A percentile compares a stretch with the other conserved stretches of the same genome.
Conservation (phyloP, 2,329 filamentous ascomycete genomes). For the Talaromyces albobiverticillius region DNA sequence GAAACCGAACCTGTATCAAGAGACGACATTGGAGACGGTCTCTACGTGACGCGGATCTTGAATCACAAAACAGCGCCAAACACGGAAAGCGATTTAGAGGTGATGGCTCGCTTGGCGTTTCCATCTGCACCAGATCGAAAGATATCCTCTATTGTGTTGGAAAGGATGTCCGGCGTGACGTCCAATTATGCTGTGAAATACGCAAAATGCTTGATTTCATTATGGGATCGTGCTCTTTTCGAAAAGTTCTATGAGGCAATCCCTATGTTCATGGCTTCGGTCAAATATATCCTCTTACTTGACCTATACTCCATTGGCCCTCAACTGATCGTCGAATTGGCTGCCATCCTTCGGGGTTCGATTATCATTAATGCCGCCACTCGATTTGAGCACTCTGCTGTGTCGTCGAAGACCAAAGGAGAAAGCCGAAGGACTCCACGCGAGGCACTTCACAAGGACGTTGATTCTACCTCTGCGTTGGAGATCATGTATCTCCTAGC, state of each 20-base stretch:
- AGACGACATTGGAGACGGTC: conserved; percentile 26
- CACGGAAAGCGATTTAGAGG: conserved; percentile 53
- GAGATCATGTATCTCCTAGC: conserved; percentile 54
- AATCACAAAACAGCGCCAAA: conserved; percentile 52
- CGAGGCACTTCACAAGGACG: conserved; percentile 43
- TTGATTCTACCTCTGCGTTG: conserved; percentile 55
- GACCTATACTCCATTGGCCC: conserved; percentile 35
- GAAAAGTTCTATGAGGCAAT: conserved; percentile 51
- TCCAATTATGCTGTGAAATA: conserved; percentile 49
- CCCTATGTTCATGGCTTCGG: conserved; percentile 40
- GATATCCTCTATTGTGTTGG: conserved; percentile 55
- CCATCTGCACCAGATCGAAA: conserved; percentile 50
- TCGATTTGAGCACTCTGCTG: conserved; percentile 45
- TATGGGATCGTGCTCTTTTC: conserved; percentile 57
- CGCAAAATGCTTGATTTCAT: conserved; percentile 47
- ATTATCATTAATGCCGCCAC: conserved; percentile 57
- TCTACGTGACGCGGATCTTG: conserved; percentile 54
- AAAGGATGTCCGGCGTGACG: conserved; percentile 45
- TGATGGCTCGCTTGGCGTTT: conserved; percentile 51
- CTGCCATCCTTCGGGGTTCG: conserved; percentile 40
- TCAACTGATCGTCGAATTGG: conserved; percentile 36
- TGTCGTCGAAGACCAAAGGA: conserved; percentile 38
- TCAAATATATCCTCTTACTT: conserved; percentile 38
- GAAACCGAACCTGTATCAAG: conserved; percentile 1
- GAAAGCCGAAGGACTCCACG: conserved; percentile 39